Base-by-base conservation (phyloP, 192 early-diverging fungal species). In the Chytriomyces sp. region DNA sequence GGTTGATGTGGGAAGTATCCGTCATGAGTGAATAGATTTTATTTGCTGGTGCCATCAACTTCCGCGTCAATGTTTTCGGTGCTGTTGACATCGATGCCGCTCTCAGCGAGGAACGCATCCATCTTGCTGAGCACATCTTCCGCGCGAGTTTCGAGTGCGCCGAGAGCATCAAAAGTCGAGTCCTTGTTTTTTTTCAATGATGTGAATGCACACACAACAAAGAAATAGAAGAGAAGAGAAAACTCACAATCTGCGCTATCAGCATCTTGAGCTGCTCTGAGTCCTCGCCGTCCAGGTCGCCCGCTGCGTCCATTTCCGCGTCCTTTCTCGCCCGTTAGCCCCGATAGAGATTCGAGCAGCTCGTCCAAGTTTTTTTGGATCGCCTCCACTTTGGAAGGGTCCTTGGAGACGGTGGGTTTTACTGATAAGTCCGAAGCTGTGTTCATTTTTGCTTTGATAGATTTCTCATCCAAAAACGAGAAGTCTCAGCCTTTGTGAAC, bases 21-120 rank as follows among this genome's bases (percentile, higher is more conserved):
- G n/a, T n/a, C n/a, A n/a, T n/a, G n/a, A n/a, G n/a, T n/a, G n/a
- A n/a, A n/a, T n/a, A n/a, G n/a, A n/a, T n/a, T 35, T 35, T 35
- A 35, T 35, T 35, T 35, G 35, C 35, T 35, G 35, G 35, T 35
- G 35, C 35, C 35, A 0, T 35, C 35, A 2, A 35, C 35, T 35
- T 35, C 35, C 35, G 35, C 35, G 35, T 35, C 35, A 35, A 35
- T 35, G 35, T 35, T 35, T 35, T 35, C 35, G 35, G 35, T 35
- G 35, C 35, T 35, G 35, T 35, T 35, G 35, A 35, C 35, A 35
- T 67, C 65, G 43, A 67, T 9, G 8, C 65, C 65, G 43, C 44
- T 67, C 6, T 67, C 65, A 67, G 13, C 43, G 43, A 67, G 47
- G 23, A 67, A 67, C 23, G 65, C 65, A 45, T 67, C 65, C 65